Base-by-base conservation (phyloP, 192 early-diverging fungal species). In the Cladochytrium replicatum region DNA sequence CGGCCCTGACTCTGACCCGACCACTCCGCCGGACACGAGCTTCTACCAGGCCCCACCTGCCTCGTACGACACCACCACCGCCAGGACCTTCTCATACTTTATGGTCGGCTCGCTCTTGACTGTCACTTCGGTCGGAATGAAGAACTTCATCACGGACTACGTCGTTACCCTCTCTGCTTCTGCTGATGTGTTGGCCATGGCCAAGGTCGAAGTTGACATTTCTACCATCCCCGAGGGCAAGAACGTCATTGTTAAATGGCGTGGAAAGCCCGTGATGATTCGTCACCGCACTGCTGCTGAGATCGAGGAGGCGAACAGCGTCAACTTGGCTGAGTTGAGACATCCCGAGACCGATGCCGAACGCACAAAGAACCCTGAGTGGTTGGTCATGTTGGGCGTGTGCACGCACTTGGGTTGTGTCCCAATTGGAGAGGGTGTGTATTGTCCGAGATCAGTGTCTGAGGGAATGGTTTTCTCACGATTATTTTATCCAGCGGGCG, bases 221-320 rank as follows among this genome's bases (percentile, higher is more conserved):
- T 71, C 70, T 52, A 68, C 85, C 43, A 91, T 98, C 61, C 94
- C 94, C 4, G 86, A 93, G 55, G 94, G 94, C 55, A 95, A 89
- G 77, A 95, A 94, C 48, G 85, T 95, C 32, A 86, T 88, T 29
- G 71, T 97, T 71, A 97, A 97, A 83, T 98, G 94, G 94, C 84
- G 92, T 58, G 94, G 94, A 69, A 98, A 98, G 82, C 94, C 94
- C 28, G 82, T 98, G 43, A 93, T 96, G 63, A 84, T 98, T 56
- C 85, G 91, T 65, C 94, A 98, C 74, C 82, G 94, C 55, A 98
- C 94, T 26, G 70, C 77, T 63, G 19, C 45, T 64, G 94, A 98
- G 66, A 98, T 98, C 52, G 80, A 78, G 5, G 94, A 95, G 61
- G 92, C 92, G 50, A 86, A 91, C 62, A 32, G 67, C 29, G 83